Percentiles rank a stretch among this genome's conserved stretches.
phyloP scores from a whole-genome alignment of 1,284 basidiomycete species.

The Pseudozyma tsukubaensis region DNA sequence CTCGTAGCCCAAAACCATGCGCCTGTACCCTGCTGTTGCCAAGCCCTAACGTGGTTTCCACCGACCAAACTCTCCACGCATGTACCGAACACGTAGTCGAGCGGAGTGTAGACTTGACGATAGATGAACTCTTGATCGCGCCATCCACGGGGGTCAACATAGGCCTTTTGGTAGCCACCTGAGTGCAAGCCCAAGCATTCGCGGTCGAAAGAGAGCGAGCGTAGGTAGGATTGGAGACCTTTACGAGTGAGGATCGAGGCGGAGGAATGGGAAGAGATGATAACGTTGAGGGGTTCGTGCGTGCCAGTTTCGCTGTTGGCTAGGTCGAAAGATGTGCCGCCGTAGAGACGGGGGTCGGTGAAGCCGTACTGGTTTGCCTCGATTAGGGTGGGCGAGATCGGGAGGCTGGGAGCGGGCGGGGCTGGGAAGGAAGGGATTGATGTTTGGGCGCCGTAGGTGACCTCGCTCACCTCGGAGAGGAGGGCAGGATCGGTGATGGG shows the following conservation, averaged over 20 bases:
- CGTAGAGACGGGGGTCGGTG: constrained; percentile 51
- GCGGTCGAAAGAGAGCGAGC: constrained; percentile 62
- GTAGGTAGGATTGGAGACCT: constrained; percentile 59
- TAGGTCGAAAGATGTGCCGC: constrained; percentile 51
- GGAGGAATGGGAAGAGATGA: constrained; percentile 58
- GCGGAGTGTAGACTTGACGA: constrained; percentile 53
- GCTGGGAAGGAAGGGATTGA: constrained; percentile 24
- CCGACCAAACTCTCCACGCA: constrained; percentile 81
- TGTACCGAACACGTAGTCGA: constrained; percentile 51
- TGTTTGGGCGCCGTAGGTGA: constrained; percentile 27
- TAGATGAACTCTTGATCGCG: constrained; percentile 55
- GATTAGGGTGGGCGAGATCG: neutral
- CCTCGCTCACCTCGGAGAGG: constrained; percentile 10
- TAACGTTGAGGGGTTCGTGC: constrained; percentile 65
- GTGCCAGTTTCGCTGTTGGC: constrained; percentile 29
- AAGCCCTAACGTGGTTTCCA: constrained; percentile 85
- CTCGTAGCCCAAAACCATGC: constrained; percentile 81
- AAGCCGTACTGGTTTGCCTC: constrained; percentile 38
- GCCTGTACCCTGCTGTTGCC: constrained; percentile 72
- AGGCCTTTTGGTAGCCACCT: constrained; percentile 51
- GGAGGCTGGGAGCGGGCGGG: neutral
- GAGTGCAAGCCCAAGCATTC: constrained; percentile 65
- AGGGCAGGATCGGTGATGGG: constrained; percentile 18
- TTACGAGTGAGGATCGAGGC: constrained; percentile 51
- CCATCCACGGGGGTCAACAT: constrained; percentile 47